Base-by-base conservation (phyloP, 1,284 basidiomycete species). In the Vanrija humicola region DNA sequence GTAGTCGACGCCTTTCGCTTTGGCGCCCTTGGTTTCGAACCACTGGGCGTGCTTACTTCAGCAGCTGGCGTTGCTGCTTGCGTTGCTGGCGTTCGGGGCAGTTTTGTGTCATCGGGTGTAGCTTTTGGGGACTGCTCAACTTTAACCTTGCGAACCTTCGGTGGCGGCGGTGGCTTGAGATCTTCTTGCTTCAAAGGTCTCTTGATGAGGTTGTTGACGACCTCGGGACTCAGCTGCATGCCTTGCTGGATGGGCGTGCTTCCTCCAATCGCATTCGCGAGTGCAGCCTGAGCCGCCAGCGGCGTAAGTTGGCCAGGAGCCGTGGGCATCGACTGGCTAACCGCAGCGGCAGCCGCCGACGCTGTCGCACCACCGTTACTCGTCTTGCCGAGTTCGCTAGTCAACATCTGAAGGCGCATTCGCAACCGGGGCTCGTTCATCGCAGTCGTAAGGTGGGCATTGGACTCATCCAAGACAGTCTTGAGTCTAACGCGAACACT, bases 161-260 rank as follows among this genome's bases (percentile, higher is more conserved):
- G 59, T 5, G 54, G 50, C 1, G 59, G 59, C 2, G 59, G 59
- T 0, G 59, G 59, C 42, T 61, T 61, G n/a, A 61, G 50, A 47
- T 61, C 59, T 42, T 61, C 59, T 48, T 57, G 59, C 59, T 61
- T 61, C 16, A 61, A 40, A 12, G 59, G 59, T 4, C 59, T 52
- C 59, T 61, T 61, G 40, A 61, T 61, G 40, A 61, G 54, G 48
- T 57, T 61, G 55, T 61, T 61, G 44, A 61, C 50, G 26, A 55
- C 45, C 46, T 61, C 59, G 38, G 59, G 59, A 50, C 59, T 61
- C n/a, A 61, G 46, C 34, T 34, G 34, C 34, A 57, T 50, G 23
- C 12, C 50, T 38, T 54, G 59, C 43, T 56, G 55, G 16, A 48
- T 8, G 6, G 59, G 55, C 0, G 59, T 57, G 38, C 52, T 21